These are phyloP conservation scores for Populus hybrid DNA, from an alignment of 441 rosid species.

Conservation along the genomic window DNA sequence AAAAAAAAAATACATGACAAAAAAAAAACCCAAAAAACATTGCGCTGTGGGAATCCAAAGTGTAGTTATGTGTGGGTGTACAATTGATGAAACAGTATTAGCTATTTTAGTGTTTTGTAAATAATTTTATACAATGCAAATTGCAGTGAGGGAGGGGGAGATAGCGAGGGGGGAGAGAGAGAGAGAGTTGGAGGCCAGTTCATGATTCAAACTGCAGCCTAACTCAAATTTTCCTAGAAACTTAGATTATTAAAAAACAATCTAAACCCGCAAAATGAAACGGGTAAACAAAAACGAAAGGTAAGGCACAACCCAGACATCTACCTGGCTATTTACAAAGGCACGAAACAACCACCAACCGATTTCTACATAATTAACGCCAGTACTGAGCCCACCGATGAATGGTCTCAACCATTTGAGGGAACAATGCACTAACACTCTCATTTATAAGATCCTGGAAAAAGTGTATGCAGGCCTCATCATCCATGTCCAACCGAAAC, in stretches of 20 bases:
- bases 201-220: too few relatives aligned
- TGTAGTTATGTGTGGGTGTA: too few relatives aligned
- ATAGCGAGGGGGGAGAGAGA: too few relatives aligned
- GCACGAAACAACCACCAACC: neutral
- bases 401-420: constrained; percentile 98
- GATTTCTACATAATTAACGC: constrained; percentile 48
- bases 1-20: too few relatives aligned
- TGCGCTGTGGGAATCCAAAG: too few relatives aligned
- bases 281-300: neutral
- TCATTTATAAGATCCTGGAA: constrained; percentile 97
- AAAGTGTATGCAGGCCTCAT: constrained; percentile 96
- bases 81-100: too few relatives aligned
- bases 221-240: too few relatives aligned
- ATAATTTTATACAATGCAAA: too few relatives aligned
- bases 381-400: constrained; percentile 99
- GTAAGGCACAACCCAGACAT: neutral
- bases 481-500: constrained; percentile 91
- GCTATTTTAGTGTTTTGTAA: too few relatives aligned
- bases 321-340: constrained; percentile 30
- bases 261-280: neutral
- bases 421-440: constrained; percentile 95
- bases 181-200: too few relatives aligned
- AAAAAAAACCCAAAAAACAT: too few relatives aligned
- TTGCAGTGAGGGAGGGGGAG: too few relatives aligned
- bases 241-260: neutral